A percentile compares a stretch with the other conserved stretches of the same genome.
phyloP scores from a whole-genome alignment of 1,284 basidiomycete species.

The Heterobasidion annosum region DNA sequence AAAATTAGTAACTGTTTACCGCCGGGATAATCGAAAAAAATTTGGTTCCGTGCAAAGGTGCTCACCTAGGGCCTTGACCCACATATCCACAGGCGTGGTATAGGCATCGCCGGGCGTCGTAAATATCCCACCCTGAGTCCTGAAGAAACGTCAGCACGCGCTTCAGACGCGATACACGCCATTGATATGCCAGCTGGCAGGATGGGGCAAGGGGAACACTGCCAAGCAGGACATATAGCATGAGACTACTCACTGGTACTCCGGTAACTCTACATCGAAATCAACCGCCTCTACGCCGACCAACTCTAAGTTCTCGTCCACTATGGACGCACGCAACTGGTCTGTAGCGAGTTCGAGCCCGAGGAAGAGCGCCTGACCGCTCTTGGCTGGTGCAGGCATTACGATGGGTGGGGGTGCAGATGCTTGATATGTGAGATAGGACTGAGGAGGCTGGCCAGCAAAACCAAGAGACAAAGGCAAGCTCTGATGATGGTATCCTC shows the following conservation, averaged over 20 bases:
- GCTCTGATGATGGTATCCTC: not conserved
- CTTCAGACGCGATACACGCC: not conserved
- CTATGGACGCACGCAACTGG: slow-evolving; percentile 69
- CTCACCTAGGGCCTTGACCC: slow-evolving; percentile 75
- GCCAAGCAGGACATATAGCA: not conserved
- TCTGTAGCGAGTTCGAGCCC: slow-evolving; percentile 75
- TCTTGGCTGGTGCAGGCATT: slow-evolving; percentile 33
- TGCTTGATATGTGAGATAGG: not conserved
- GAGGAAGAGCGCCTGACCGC: slow-evolving; percentile 55
- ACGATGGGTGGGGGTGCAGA: not conserved
- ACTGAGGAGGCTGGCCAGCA: not conserved
- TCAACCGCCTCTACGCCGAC: slow-evolving; percentile 72
- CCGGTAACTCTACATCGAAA: slow-evolving; percentile 69
- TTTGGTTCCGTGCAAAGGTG: slow-evolving; percentile 7
- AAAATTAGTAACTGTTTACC: slow-evolving; percentile 9
- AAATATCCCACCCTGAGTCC: slow-evolving; percentile 77
- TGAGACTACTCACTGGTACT: slow-evolving; percentile 59
- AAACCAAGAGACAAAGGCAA: not conserved
- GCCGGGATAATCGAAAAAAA: not conserved
- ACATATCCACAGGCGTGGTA: slow-evolving; percentile 79
- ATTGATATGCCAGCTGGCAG: not conserved
- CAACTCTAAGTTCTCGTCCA: slow-evolving; percentile 72
- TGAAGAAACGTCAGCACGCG: slow-evolving; percentile 19
- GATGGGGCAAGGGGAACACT: slow-evolving; percentile 6
- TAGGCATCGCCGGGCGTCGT: slow-evolving; percentile 77